Evolutionary conservation across 2,329 filamentous ascomycete genomes (phyloP).

Genomic region (Cercospora nicotianae): DNA sequence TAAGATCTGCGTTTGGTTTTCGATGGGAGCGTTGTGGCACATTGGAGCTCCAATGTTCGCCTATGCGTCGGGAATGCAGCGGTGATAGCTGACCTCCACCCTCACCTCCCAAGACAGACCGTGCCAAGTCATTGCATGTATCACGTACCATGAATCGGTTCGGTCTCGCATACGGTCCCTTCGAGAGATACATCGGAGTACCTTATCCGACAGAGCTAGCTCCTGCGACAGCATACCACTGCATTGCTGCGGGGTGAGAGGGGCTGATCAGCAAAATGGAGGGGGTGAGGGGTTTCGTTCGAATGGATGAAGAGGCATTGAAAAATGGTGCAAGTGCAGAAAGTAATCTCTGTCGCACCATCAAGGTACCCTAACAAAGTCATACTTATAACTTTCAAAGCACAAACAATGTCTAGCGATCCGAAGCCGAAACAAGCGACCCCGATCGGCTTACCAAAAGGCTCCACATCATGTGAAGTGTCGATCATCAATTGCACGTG

Average conservation of each 20-base stretch:
- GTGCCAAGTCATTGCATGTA: not conserved
- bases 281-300: conserved; percentile 7
- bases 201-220: not conserved
- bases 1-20: not conserved
- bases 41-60: not conserved
- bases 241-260: not conserved
- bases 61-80: not conserved
- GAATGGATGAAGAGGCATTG: conserved; percentile 3
- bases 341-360: not conserved
- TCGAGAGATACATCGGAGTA: not conserved
- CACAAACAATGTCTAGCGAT: conserved; percentile 24
- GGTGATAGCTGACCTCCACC: not conserved
- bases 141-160: not conserved
- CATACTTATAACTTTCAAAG: no score
- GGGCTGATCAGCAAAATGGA: not conserved
- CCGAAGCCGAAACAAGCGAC: conserved; percentile 18
- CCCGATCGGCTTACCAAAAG: conserved; percentile 20
- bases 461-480: conserved; percentile 21
- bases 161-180: not conserved
- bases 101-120: not conserved
- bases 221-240: not conserved
- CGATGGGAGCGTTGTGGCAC: not conserved
- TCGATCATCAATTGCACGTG: conserved; percentile 27
- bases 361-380: conserved; percentile 11
- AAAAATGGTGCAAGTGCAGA: not conserved